Conservation (phyloP, 208 protist species). For the Lotmaria passim region DNA sequence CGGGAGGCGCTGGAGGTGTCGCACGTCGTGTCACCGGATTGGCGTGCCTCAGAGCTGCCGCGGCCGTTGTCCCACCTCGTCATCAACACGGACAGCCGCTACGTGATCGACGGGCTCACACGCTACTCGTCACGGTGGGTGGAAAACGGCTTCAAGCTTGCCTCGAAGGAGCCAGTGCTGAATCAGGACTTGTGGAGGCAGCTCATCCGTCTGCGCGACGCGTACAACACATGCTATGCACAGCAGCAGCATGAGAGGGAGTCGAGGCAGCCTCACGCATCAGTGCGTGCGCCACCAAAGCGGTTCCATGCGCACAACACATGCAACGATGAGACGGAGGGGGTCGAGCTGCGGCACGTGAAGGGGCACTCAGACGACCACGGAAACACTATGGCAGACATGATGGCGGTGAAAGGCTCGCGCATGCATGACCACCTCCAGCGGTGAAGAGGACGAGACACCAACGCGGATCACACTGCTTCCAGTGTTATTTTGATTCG, state of each 20-base stretch:
- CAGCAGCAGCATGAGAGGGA: conserved; percentile 24
- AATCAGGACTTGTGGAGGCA: conserved; percentile 77
- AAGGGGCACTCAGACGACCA: conserved; percentile 64
- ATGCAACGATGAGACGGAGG: conserved; percentile 38
- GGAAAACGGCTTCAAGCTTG: conserved; percentile 58
- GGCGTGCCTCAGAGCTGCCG: conserved; percentile 1
- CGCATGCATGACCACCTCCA: conserved; percentile 1
- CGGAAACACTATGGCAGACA: conserved; percentile 79
- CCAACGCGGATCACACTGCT: too few species aligned
- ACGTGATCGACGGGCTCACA: conserved; percentile 73
- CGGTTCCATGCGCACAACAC: conserved; percentile 26
- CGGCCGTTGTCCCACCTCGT: conserved; percentile 46
- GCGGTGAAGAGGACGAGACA: too few species aligned
- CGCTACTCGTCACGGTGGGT: conserved; percentile 62
- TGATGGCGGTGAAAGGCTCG: conserved; percentile 54
- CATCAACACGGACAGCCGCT: conserved; percentile 82
- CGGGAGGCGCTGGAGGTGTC: conserved; percentile 4
- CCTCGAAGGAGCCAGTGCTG: conserved; percentile 46
- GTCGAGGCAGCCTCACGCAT: not conserved
- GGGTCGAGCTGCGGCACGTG: conserved; percentile 67
- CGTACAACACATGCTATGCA: conserved; percentile 59
- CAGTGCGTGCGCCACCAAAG: conserved; percentile 4
- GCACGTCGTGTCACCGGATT: conserved; percentile 9
- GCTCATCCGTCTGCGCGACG: conserved; percentile 41
- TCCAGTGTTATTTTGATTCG: too few species aligned